phyloP scores from a whole-genome alignment of 768 basidiomycete species.

The Gautieria morchelliformis region DNA sequence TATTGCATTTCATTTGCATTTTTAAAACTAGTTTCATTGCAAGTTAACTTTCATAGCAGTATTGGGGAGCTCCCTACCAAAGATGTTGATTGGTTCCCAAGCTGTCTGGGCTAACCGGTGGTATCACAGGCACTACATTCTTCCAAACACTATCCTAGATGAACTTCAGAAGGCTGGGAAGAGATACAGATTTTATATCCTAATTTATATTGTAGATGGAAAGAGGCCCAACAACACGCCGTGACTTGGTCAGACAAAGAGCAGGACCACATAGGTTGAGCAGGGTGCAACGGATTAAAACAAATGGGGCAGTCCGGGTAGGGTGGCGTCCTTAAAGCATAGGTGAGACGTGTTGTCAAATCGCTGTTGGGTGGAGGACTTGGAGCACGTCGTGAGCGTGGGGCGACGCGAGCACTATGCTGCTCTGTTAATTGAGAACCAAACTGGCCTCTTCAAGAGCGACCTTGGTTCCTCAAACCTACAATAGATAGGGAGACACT shows the following conservation, averaged over 20 bases:
- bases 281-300: constrained; percentile 68
- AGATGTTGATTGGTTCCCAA: no score
- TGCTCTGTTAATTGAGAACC: constrained; percentile 1
- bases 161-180: no score
- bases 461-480: neutral
- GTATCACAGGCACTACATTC: no score
- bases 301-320: constrained; percentile 79
- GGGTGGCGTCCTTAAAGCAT: constrained; percentile 56
- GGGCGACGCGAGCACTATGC: neutral
- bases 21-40: no score
- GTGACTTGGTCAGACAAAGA: constrained; percentile 48
- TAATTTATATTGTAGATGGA: no score
- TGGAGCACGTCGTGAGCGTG: neutral
- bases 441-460: neutral
- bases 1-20: no score
- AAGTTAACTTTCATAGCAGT: no score
- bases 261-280: constrained; percentile 83
- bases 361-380: constrained; percentile 25
- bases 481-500: neutral
- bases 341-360: constrained; percentile 64
- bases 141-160: no score
- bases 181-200: no score
- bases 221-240: constrained; percentile 76
- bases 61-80: no score
- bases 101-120: no score